A percentile compares a stretch with the other conserved stretches of the same genome.
Conservation (phyloP, 2,329 filamentous ascomycete species). For the Aplosporella prunicola region DNA sequence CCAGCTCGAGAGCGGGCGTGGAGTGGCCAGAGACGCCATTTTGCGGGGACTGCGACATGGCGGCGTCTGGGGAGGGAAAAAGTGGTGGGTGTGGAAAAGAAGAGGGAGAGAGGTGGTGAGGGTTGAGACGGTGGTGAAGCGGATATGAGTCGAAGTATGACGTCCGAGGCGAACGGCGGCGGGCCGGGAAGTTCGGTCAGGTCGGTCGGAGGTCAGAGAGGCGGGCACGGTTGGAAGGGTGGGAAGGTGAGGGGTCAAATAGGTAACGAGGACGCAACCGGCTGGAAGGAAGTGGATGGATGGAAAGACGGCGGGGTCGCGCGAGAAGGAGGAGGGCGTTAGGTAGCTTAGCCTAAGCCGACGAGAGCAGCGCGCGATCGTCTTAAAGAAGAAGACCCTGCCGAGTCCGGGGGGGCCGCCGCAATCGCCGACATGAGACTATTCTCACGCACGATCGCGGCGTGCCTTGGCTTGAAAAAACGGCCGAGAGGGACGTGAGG, state of each 20-base stretch:
- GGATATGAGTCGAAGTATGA: slow-evolving; percentile 11
- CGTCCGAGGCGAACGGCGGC: slow-evolving; percentile 9
- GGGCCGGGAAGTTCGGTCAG: no score
- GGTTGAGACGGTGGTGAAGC: background rate
- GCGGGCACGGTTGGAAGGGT: background rate
- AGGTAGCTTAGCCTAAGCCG: no score
- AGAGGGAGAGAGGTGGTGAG: background rate
- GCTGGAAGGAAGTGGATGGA: slow-evolving; percentile 2
- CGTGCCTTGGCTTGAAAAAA: no score
- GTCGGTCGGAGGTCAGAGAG: slow-evolving; percentile 6
- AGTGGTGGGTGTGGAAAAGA: background rate
- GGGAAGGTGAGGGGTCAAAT: slow-evolving; percentile 4
- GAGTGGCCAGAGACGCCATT: slow-evolving; percentile 20
- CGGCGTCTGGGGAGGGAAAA: background rate
- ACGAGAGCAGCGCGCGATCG: no score
- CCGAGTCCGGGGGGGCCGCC: no score
- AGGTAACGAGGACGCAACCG: slow-evolving; percentile 2
- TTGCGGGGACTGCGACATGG: slow-evolving; percentile 14
- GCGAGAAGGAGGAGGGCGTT: no score
- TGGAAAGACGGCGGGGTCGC: no score
- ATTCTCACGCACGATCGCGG: no score
- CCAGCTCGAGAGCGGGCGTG: slow-evolving; percentile 24
- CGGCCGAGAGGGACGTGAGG: no score
- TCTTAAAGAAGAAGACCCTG: no score
- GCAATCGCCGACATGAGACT: no score